Conservation (phyloP, 1,284 basidiomycete genomes). For the Entoloma clypeatum region DNA sequence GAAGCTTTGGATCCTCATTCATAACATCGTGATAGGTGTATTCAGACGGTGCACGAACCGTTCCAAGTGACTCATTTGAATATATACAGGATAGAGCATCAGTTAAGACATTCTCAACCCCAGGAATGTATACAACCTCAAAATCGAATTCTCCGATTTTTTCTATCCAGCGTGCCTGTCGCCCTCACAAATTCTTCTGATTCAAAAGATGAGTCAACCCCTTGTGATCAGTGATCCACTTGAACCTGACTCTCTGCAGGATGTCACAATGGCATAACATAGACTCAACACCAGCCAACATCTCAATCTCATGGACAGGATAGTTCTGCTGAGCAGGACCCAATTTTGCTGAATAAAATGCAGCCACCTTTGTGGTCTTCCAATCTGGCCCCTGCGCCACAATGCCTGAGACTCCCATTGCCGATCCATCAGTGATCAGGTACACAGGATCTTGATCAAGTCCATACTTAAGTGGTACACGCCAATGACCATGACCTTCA, state of each 20-base stretch:
- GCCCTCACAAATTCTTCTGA: conserved; percentile 30
- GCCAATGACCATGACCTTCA: conserved; percentile 17
- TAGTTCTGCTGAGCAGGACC: conserved; percentile 38
- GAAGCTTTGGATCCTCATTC: conserved; percentile 12
- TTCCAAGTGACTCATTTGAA: conserved; percentile 23
- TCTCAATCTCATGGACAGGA: conserved; percentile 33
- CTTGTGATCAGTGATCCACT: conserved; percentile 37
- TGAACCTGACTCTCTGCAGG: conserved; percentile 29
- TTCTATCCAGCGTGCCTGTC: conserved; percentile 38
- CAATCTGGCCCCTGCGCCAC: conserved; percentile 26
- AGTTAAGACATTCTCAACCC: conserved; percentile 28
- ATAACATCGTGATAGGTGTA: conserved; percentile 23
- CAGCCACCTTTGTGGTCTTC: conserved; percentile 23
- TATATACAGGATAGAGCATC: conserved; percentile 31
- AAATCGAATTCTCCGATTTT: conserved; percentile 29
- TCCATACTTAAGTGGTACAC: conserved; percentile 24
- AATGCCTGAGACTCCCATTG: conserved; percentile 24
- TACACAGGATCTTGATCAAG: conserved; percentile 17
- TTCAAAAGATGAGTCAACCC: conserved; percentile 27
- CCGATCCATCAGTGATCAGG: conserved; percentile 26
- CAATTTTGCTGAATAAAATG: conserved; percentile 37
- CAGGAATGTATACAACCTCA: conserved; percentile 27
- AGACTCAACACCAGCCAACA: conserved; percentile 33
- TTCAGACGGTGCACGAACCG: conserved; percentile 17
- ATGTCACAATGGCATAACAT: conserved; percentile 30